phyloP scores from a whole-genome alignment of 495 filamentous ascomycete genomes.

The Penicillium antarcticum region DNA sequence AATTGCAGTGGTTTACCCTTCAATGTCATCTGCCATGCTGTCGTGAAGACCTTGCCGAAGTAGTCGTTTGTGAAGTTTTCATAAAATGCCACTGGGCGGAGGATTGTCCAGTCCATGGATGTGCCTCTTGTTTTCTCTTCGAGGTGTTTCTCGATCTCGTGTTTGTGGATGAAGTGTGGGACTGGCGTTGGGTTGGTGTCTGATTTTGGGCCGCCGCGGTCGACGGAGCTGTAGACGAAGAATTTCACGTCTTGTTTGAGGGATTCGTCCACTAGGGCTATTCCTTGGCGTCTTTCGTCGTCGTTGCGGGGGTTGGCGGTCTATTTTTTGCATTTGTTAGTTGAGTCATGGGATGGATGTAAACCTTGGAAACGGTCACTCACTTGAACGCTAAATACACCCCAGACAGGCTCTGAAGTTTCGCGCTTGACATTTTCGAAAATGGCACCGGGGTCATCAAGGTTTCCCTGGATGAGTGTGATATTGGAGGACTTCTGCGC shows the following conservation, averaged over 20 bases:
- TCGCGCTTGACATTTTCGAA: conserved; percentile 46
- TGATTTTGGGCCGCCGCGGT: conserved; percentile 59
- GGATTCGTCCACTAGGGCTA: conserved; percentile 55
- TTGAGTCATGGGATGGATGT: conserved; percentile 30
- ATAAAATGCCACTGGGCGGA: conserved; percentile 66
- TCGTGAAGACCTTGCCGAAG: conserved; percentile 56
- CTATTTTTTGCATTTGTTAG: conserved; percentile 10
- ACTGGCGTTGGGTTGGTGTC: conserved; percentile 55
- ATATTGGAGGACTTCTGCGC: conserved; percentile 39
- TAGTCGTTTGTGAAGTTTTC: conserved; percentile 61
- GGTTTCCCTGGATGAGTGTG: conserved; percentile 55
- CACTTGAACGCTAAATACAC: conserved; percentile 47
- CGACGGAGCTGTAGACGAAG: conserved; percentile 67
- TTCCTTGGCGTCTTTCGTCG: conserved; percentile 60
- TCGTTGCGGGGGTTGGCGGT: conserved; percentile 42
- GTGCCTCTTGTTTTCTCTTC: conserved; percentile 32
- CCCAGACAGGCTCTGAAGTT: conserved; percentile 47
- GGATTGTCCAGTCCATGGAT: conserved; percentile 57
- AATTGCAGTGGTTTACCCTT: conserved; percentile 56
- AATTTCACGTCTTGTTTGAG: conserved; percentile 54
- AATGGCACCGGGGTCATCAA: conserved; percentile 46
- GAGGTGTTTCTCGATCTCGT: conserved; percentile 62
- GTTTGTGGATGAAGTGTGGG: conserved; percentile 62
- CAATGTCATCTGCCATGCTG: conserved; percentile 43
- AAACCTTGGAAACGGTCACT: conserved; percentile 14